Percentiles rank a stretch among this genome's conserved stretches.
These are phyloP conservation scores for Chenopodium berlandieri DNA, from an alignment of 148 eudicot species.

Conservation along the genomic window DNA sequence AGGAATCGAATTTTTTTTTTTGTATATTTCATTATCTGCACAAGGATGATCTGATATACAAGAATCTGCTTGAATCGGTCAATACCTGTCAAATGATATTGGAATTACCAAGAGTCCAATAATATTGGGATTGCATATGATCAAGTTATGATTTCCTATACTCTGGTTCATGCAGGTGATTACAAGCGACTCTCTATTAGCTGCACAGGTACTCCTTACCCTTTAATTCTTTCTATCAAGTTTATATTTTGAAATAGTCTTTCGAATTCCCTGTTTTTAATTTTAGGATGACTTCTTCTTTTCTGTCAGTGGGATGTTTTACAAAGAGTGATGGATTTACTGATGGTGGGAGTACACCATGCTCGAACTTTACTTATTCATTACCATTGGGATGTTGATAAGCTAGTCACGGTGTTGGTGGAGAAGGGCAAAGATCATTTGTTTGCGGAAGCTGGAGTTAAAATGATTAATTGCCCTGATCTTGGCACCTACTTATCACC, in stretches of 20 bases:
- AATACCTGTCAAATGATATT: too few species aligned
- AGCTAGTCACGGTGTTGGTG: conserved; percentile 47
- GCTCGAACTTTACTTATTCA: conserved; percentile 73
- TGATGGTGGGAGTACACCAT: conserved; percentile 57
- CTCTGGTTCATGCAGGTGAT: conserved; percentile 43
- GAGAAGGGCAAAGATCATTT: conserved; percentile 52
- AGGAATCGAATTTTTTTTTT: not conserved
- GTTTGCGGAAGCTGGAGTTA: conserved; percentile 64
- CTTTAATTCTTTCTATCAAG: not conserved
- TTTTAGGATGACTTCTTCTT: not conserved
- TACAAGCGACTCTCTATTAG: conserved; percentile 58
- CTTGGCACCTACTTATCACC: conserved; percentile 21
- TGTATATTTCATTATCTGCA: too few species aligned
- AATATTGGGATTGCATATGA: not conserved
- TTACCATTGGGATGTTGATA: conserved; percentile 70
- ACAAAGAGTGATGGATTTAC: conserved; percentile 62
- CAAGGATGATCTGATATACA: too few species aligned
- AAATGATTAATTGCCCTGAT: conserved; percentile 29
- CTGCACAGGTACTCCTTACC: conserved; percentile 47
- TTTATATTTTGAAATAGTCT: not conserved
- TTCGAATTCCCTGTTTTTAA: not conserved
- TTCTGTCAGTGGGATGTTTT: conserved; percentile 57
- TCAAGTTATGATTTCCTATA: not conserved
- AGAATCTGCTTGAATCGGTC: too few species aligned
- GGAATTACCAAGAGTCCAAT: not conserved